Evolutionary conservation across 306 rosid genomes (phyloP), one percentile per base, ranked within the genome.

Genomic region (Senna siamea): DNA sequence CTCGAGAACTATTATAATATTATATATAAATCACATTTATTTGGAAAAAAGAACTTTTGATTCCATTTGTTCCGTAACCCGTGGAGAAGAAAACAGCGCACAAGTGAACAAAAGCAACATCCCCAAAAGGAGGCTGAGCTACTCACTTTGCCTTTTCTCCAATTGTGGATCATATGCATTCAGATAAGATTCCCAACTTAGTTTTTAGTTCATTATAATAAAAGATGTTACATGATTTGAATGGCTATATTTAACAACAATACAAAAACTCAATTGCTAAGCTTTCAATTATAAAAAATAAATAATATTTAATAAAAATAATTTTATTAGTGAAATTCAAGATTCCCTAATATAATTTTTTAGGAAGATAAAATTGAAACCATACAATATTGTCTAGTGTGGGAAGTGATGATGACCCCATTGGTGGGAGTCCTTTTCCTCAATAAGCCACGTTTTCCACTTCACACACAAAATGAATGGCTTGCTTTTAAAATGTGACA

Each of bases 401-500:
- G 53, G 38, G 17, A 44, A 47, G 60, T 62, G 77, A 40, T 23
- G 28, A 40, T 26, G 30, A n/a, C n/a, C 30, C 34, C 43, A 19
- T 28, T 78, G 40, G 40, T 37, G 67, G 18, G 59, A 54, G 47
- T 15, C 51, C 62, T 22, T 32, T 37, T 52, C 46, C 65, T 19
- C 32, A 13, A 44, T 22, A 11, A 53, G 78, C 78, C 82, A 78
- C 82, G 72, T 71, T 35, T 41, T 73, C 78, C 78, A 72, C 82
- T 54, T 60, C n/a, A 44, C 68, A 56, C 37, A 78, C 71, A 57
- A 69, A 53, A 52, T 51, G 22, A 52, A 52, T 34, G 9, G 37
- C 4, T 37, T 34, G 17, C 50, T 44, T 78, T 17, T 18, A 43
- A 15, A 55, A 50, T 52, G 19, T 14, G 77, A 63, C 78, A 72